phyloP scores from a whole-genome alignment of 306 rosid species.

The Quercus wislizeni region DNA sequence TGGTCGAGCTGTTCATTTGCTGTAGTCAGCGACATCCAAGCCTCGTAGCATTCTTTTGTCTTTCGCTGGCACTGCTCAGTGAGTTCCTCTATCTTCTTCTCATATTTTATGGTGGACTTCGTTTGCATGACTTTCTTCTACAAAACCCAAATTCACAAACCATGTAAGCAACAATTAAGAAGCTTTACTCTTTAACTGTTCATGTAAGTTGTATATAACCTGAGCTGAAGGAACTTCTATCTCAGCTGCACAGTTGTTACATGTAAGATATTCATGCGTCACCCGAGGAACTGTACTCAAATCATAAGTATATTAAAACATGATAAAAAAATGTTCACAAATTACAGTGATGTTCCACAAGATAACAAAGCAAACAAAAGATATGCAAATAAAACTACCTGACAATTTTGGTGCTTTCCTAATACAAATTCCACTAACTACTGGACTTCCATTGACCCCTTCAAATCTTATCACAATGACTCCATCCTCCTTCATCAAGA shows the following conservation, averaged over 20 bases:
- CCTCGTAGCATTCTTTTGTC: constrained; percentile 83
- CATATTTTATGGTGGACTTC: constrained; percentile 61
- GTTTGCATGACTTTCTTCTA: constrained; percentile 67
- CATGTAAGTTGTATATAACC: constrained; percentile 45
- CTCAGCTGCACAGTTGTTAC: constrained; percentile 54
- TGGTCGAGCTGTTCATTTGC: constrained; percentile 65
- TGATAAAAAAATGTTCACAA: not conserved
- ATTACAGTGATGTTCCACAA: not conserved
- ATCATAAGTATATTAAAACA: not conserved
- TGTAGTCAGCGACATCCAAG: constrained; percentile 82
- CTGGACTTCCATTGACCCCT: constrained; percentile 72
- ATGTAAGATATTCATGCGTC: constrained; percentile 45
- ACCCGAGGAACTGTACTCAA: constrained; percentile 49
- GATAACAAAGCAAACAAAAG: not conserved
- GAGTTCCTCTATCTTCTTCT: constrained; percentile 72
- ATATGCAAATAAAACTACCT: constrained; percentile 41
- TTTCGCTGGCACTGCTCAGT: constrained; percentile 60
- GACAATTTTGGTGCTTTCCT: constrained; percentile 46
- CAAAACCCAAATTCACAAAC: constrained; percentile 27
- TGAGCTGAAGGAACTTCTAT: constrained; percentile 71
- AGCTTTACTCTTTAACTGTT: constrained; percentile 20
- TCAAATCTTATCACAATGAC: constrained; percentile 61
- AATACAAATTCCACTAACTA: constrained; percentile 75
- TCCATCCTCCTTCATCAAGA: constrained; percentile 61
- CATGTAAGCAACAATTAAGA: constrained; percentile 28